Evolutionary conservation across 306 rosid genomes (phyloP), one percentile per base, ranked within the genome.

Genomic region (Boehmeria nivea): DNA sequence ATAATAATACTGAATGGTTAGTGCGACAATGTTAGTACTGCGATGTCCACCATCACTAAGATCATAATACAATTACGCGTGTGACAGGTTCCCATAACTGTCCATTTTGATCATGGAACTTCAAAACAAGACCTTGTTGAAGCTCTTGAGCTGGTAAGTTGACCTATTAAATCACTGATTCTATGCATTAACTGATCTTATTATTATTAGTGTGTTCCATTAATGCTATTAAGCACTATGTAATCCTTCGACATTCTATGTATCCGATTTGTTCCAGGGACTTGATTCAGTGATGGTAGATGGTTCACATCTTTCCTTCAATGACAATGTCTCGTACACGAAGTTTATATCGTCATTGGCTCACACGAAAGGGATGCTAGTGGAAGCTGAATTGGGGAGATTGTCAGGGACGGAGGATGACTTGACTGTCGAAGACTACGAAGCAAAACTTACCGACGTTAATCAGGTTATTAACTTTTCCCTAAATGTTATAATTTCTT

Each of bases 341-440:
- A 86, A 82, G 75, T 80, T 81, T 43, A 76, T 90, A 68, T 61
- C 97, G 28, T 49, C 37, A 12, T 59, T 90, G 78, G 95, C 98
- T 75, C 88, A 72, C 73, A 60, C 94, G 54, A 86, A 78, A 47
- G 82, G 78, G 57, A 74, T 84, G 78, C 64, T 90, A 55, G 98
- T 86, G 38, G 98, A 90, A 80, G 95, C 98, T 65, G 98, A 90
- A 76, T 70, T 90, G 8, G 98, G 95, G 69, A 83, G 95, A 60
- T 72, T 90, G 76, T 86, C 98, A 8, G 98, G 98, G 64, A 86
- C 98, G 40, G 98, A 90, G 75, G 98, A 90, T 69, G 95, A 75
- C 72, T 76, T 84, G 67, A 90, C 95, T 13, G 88, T 90, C 15
- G 91, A 86, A 74, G 94, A 90, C 67, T 90, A 78, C 72, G 95